Conservation (phyloP, 1,139 yeast genomes). For the Diutina pseudorugosa region DNA sequence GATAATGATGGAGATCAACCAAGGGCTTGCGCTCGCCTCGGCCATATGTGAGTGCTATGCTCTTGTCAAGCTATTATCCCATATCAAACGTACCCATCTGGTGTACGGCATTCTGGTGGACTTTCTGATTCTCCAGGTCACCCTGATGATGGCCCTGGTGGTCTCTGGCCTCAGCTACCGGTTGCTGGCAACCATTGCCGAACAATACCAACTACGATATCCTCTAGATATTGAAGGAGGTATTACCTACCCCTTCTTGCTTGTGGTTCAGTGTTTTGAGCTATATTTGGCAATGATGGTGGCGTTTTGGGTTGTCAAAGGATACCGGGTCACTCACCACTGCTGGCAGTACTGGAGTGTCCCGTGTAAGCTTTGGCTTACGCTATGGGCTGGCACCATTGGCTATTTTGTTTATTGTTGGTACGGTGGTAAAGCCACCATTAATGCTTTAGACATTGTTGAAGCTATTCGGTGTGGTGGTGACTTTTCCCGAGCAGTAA, state of each 20-base stretch:
- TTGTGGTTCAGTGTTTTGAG: not conserved
- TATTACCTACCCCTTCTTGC: too few relatives aligned
- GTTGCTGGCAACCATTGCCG: not conserved
- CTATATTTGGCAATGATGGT: not conserved
- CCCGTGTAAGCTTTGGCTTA: not conserved
- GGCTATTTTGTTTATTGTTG: not conserved
- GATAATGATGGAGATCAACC: not conserved
- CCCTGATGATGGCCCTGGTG: not conserved
- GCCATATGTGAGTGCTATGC: not conserved
- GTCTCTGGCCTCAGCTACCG: not conserved
- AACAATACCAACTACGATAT: not conserved
- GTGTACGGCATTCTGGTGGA: not conserved
- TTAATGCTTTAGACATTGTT: not conserved
- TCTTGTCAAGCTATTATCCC: not conserved
- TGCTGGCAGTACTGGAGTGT: not conserved
- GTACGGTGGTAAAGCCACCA: not conserved
- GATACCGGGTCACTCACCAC: not conserved
- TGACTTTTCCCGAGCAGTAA: not conserved
- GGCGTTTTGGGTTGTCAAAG: not conserved
- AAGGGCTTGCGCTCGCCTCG: not conserved
- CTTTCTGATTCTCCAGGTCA: not conserved
- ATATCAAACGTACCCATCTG: not conserved
- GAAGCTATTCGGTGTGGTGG: not conserved
- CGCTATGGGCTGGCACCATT: not conserved
- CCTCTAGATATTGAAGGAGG: not conserved